Conservation (phyloP, 805 yeast species). For the Geotrichum ghanense region DNA sequence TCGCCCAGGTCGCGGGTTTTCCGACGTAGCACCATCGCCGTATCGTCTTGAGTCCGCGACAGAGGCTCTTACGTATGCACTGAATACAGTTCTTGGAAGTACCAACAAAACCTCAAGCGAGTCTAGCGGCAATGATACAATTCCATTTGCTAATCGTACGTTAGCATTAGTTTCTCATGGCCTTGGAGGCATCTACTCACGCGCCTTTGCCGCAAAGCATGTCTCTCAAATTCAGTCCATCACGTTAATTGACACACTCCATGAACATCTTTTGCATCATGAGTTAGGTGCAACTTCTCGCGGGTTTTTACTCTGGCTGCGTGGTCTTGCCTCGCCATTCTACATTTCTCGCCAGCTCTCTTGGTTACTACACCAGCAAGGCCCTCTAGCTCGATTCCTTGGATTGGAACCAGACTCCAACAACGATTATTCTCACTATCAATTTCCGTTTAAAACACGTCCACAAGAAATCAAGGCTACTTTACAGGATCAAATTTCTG, state of each 20-base stretch:
- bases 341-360: conserved; percentile 29
- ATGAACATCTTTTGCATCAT: conserved; percentile 45
- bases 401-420: neutral
- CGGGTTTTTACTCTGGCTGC: conserved; percentile 55
- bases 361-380: conserved; percentile 55
- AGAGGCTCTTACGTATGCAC: conserved; percentile 50
- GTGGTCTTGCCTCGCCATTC: conserved; percentile 53
- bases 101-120: conserved; percentile 5
- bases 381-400: conserved; percentile 41
- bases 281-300: conserved; percentile 21
- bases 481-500: conserved; percentile 64
- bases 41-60: conserved; percentile 50
- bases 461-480: conserved; percentile 56
- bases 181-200: conserved; percentile 64
- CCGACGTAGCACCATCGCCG: conserved; percentile 74
- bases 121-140: no score
- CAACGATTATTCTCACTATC: conserved; percentile 24
- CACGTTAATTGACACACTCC: conserved; percentile 64
- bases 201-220: conserved; percentile 61
- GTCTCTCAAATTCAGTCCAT: conserved; percentile 46
- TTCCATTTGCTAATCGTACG: conserved; percentile 7
- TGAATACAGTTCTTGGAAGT: conserved; percentile 24
- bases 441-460: neutral
- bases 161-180: conserved; percentile 67
- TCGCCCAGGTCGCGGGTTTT: conserved; percentile 71